A percentile compares a stretch with the other conserved stretches of the same genome.
Evolutionary conservation across 2,329 filamentous ascomycete species (phyloP).

Genomic region (Eutypa lata): DNA sequence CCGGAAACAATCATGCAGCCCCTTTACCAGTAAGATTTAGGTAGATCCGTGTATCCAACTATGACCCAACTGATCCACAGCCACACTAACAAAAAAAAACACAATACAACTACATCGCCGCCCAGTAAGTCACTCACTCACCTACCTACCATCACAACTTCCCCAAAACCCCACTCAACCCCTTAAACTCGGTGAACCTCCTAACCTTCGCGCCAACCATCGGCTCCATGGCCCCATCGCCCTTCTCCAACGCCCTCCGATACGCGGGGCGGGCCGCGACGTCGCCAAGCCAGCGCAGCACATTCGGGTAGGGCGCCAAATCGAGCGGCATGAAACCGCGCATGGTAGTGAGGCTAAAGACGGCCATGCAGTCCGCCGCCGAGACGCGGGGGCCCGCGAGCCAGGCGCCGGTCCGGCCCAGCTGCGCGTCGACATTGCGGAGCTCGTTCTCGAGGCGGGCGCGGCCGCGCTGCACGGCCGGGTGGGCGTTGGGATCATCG

Average conservation of each 20-base stretch:
- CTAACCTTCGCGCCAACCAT: constrained; percentile 3
- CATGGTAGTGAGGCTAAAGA: constrained; percentile 7
- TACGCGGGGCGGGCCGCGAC: constrained; percentile 6
- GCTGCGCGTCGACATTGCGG: constrained; percentile 3
- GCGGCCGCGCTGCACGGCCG: neutral
- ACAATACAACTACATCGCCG: too few relatives aligned
- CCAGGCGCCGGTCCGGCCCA: constrained; percentile 3
- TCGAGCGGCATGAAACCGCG: constrained; percentile 1
- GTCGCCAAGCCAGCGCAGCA: constrained; percentile 5
- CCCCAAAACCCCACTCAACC: constrained; percentile 1
- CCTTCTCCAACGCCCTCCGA: constrained; percentile 4
- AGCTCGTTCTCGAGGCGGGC: neutral
- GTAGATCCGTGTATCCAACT: too few relatives aligned
- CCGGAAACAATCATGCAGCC: too few relatives aligned
- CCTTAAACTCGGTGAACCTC: constrained; percentile 6
- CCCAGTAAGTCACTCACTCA: too few relatives aligned
- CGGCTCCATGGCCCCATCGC: constrained; percentile 5
- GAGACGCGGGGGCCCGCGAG: constrained; percentile 2
- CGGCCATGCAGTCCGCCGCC: constrained; percentile 7
- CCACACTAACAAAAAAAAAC: too few relatives aligned
- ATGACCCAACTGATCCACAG: too few relatives aligned
- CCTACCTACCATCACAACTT: neutral
- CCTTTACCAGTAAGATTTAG: too few relatives aligned
- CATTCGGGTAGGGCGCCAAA: constrained; percentile 4
- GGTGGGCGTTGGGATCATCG: too few relatives aligned